Base-by-base conservation (phyloP, 768 basidiomycete genomes). In the Russula dissimulans region DNA sequence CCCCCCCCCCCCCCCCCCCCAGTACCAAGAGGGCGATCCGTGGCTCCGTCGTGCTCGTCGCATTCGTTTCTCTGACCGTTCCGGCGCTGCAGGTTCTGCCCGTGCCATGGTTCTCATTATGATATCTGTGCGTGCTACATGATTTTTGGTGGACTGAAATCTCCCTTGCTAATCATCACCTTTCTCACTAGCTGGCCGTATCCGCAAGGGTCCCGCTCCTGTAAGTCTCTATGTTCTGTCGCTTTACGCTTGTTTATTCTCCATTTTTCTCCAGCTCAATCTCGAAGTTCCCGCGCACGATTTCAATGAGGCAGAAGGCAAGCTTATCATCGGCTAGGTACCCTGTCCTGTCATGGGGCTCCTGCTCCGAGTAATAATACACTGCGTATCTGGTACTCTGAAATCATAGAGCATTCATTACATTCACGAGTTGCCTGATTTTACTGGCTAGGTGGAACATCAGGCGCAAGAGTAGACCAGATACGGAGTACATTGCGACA, bases 41-140 rank as follows among this genome's bases (percentile, higher is more conserved):
- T 26, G 22, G 22, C 54, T 3, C 31, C 4, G 14, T 49, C 32
- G 7, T 34, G 39, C 31, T 18, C 7, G 18, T n/a, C 52, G 34
- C 10, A n/a, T 15, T n/a, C 43, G 18, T 10, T 43, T 17, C 0
- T 18, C 10, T 34, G 60, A 26, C n/a, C 26, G 12, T 32, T 54
- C 18, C 11, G 57, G n/a, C 43, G 5, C 29, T 38, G 4, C 54
- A 86, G 85, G 85, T 92, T 95, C 86, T 95, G 94, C 80, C 94
- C 95, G 54, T 97, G 95, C 79, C 95, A 98, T 74, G 97, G 95
- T 71, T 98, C 95, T 55, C 95, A 99, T 71, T 95, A 94, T 70
- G 94, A 97, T 74, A 97, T 97, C 61, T 95, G 89, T 91, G 68
- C 62, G 88, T 75, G 3, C n/a, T 29, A 14, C 52, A 26, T 26